phyloP scores from a whole-genome alignment of 257 asterid genomes.

The Gentiana macrophylla region DNA sequence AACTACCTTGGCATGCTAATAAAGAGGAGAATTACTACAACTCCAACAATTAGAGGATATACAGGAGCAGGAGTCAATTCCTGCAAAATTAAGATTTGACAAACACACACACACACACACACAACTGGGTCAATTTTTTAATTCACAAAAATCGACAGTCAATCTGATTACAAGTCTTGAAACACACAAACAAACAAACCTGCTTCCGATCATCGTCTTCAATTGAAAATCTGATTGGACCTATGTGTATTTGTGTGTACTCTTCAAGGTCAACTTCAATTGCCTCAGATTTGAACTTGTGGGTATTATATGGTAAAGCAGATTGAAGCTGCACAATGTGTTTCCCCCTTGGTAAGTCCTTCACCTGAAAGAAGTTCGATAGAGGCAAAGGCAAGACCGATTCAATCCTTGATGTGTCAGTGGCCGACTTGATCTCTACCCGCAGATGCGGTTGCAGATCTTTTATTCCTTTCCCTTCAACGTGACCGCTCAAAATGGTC shows the following conservation, averaged over 20 bases:
- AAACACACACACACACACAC: neutral
- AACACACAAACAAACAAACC: conserved; percentile 25
- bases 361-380: conserved; percentile 90
- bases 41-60: conserved; percentile 73
- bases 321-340: conserved; percentile 78
- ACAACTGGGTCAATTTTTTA: neutral
- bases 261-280: conserved; percentile 73
- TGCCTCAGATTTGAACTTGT: conserved; percentile 59
- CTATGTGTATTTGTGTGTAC: conserved; percentile 57
- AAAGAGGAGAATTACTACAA: conserved; percentile 60
- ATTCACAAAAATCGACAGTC: too few relatives aligned
- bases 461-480: conserved; percentile 58
- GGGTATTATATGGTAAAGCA: conserved; percentile 39
- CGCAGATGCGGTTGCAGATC: conserved; percentile 55
- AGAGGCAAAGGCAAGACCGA: conserved; percentile 79
- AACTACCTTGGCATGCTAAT: conserved; percentile 82
- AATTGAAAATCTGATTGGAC: conserved; percentile 58
- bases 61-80: conserved; percentile 84
- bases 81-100: conserved; percentile 21
- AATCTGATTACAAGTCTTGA: neutral
- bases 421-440: conserved; percentile 67
- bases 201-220: conserved; percentile 69
- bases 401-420: conserved; percentile 58
- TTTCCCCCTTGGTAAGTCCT: conserved; percentile 81
- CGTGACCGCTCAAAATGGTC: conserved; percentile 83